A percentile compares a stretch with the other conserved stretches of the same genome.
Conservation (phyloP, 139 green algal genomes). For the Auxenochlorella pyrenoidosa region DNA sequence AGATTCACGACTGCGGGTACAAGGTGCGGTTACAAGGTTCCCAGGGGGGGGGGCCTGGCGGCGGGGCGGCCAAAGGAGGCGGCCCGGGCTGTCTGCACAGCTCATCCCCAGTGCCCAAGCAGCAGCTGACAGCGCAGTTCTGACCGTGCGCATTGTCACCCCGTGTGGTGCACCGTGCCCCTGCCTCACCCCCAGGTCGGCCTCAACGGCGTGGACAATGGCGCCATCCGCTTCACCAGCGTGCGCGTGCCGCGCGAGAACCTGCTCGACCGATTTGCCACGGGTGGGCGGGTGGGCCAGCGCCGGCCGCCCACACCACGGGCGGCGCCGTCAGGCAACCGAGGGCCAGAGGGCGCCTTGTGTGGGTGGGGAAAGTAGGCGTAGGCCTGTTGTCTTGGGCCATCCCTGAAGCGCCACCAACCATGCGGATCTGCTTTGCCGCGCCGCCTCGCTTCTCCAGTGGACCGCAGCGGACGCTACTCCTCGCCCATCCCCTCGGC, state of each 20-base stretch:
- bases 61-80: no score
- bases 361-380: background rate
- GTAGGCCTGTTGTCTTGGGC: no score
- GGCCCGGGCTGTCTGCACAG: no score
- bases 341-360: background rate
- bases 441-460: conserved; percentile 16
- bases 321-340: no score
- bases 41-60: no score
- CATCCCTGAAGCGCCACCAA: no score
- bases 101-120: no score
- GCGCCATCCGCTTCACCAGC: conserved; percentile 83
- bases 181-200: conserved; percentile 64
- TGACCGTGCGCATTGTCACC: no score
- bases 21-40: conserved; percentile 67
- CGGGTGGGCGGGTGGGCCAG: background rate
- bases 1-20: conserved; percentile 94
- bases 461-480: conserved; percentile 84
- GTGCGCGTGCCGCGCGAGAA: conserved; percentile 80
- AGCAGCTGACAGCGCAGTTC: no score
- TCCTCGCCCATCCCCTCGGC: conserved; percentile 68
- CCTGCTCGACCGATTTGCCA: conserved; percentile 84
- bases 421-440: no score
- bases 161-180: background rate
- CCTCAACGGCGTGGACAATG: conserved; percentile 94
- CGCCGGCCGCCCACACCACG: no score